Evolutionary conservation across 176 grass and related monocot species (phyloP).

Genomic region (Eleusine indica): DNA sequence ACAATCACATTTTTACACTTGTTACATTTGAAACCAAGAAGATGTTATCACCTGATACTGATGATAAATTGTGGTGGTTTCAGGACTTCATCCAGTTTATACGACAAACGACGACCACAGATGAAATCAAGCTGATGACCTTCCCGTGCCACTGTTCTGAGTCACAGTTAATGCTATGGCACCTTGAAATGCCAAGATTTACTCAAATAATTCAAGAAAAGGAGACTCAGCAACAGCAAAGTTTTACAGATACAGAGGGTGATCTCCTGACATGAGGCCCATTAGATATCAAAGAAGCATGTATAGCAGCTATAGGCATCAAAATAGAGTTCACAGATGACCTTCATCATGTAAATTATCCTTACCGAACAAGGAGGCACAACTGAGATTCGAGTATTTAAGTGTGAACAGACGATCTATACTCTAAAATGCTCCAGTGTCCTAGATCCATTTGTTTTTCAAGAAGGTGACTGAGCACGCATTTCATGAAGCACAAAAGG

Average conservation of each 20-base stretch:
- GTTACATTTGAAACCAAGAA: not conserved
- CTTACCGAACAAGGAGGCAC: not conserved
- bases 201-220: constrained; percentile 9
- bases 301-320: not conserved
- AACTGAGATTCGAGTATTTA: constrained; percentile 6
- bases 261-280: constrained; percentile 7
- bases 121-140: constrained; percentile 33
- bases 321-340: constrained; percentile 2
- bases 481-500: too few species aligned
- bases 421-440: not conserved
- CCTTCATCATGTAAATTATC: constrained; percentile 37
- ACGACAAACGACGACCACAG: constrained; percentile 8
- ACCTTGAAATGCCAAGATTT: constrained; percentile 56
- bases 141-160: constrained; percentile 53
- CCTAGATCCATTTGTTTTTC: not conserved
- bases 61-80: constrained; percentile 29
- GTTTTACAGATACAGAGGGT: not conserved
- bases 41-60: not conserved
- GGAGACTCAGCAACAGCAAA: not conserved
- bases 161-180: constrained; percentile 57
- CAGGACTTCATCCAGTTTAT: constrained; percentile 62
- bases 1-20: not conserved
- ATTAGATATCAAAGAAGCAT: not conserved
- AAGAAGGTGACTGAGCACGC: too few species aligned
- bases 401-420: constrained; percentile 1